Evolutionary conservation across 129 eudicot species (phyloP), one percentile per base, ranked within the genome.

Genomic region (Ambrosia artemisiifolia): DNA sequence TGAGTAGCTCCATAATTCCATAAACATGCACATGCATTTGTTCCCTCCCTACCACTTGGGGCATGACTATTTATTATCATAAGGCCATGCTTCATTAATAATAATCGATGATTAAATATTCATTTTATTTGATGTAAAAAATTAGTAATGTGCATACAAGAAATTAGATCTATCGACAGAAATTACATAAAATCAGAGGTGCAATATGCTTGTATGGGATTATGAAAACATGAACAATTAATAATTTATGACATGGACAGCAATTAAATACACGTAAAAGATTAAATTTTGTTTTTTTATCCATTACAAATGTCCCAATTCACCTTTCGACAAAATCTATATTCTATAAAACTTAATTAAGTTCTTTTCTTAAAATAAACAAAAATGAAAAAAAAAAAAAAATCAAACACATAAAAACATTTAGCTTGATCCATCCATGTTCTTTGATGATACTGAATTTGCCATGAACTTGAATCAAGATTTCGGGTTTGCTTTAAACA

Each of bases 21-120:
- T 82, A 43, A 69, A 70, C 78, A 81, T 67, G 82, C 92, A 87
- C 92, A 87, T 87, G 92, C 55, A 7, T 50, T 63, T 87, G 89
- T 82, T 87, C 89, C 89, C 89, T 78, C 65, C 73, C 82, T 64
- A 71, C 77, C 83, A 75, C 81, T 72, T 55, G 74, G 72, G 70
- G 28, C 79, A 79, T 65, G 66, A 57, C 67, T 67, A 11, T 76
- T 76, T 73, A 59, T 75, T 32, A 78, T 78, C 71, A 70, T 75
- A 71, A 63, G 64, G 48, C 65, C 75, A 65, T 66, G 71, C 76
- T 50, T 72, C 70, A 48, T 42, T 75, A 69, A 69, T 80, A 70
- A 74, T 70, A 14, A 33, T 60, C 9, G 11, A 11, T 51, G 48
- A 53, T 74, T 49, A 74, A 67, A 69, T 69, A 57, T 40, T 60